Base-by-base conservation (phyloP, 768 basidiomycete species). In the Cubamyces lactineus region DNA sequence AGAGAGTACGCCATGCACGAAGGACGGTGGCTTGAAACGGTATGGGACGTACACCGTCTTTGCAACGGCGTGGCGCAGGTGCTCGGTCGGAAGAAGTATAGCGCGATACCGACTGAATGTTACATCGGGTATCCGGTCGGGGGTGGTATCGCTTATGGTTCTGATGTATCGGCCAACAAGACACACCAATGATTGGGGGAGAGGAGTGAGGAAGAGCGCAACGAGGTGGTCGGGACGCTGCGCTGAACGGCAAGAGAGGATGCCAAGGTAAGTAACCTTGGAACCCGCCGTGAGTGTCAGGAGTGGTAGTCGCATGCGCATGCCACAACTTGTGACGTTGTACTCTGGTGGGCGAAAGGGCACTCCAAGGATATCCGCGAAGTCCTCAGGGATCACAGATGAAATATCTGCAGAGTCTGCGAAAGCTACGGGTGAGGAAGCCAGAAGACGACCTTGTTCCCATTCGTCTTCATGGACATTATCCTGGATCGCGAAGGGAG, bases 131-230 rank as follows among this genome's bases (percentile, higher is more conserved):
- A 23, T 8, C 45, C 23, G 19, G 8, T 46, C 45, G 5, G 34
- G 9, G 4, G 45, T 21, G 16, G n/a, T 9, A 0, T 34, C 6
- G 34, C 5, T 34, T 34, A 21, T 46, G 5, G 45, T 46, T 12
- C 45, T 19, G 45, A 21, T 23, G 21, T 46, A 46, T 11, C 19
- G 45, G 21, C 45, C 45, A 4, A 46, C 45, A n/a, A 46, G 45
- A 13, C 45, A 46, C 4, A 46, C 45, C 11, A 23, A 16, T 5
- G 45, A 46, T 5, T 43, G 28, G 19, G 40, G 23, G 19, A 24
- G 52, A 4, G 53, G 53, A 5, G 23, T 26, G 12, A 55, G 24
- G 12, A 55, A 42, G 21, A 55, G 53, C 41, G 55, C 53, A 42
- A 45, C 23, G 43, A 57, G 16, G 13, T 38, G 12, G 8, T 43